Evolutionary conservation across 805 yeast genomes (phyloP), one percentile per base, ranked within the genome.

Genomic region (Saturnispora galanensis): DNA sequence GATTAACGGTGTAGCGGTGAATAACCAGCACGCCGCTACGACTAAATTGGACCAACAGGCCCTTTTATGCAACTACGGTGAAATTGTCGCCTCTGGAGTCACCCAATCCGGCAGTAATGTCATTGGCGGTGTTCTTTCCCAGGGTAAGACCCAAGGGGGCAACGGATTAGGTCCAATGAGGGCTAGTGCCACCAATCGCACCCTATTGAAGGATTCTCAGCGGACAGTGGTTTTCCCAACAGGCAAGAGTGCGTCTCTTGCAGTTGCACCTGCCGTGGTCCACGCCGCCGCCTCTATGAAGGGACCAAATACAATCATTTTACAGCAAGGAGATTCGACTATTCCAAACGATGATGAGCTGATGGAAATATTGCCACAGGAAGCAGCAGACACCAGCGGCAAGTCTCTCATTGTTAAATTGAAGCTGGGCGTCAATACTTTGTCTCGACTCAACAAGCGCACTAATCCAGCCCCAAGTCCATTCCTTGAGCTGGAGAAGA

Each of bases 151-250:
- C 12, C 32, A 33, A 13, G 32, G 30, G 17, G 75, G 75, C 10
- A 79, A 79, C 56, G 84, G 85, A 0, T 58, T 78, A 31, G 83
- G 80, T 0, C 81, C 85, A 3, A 66, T 74, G 18, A 70, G 71
- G 31, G 73, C 84, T 2, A 73, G 73, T 43, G 80, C 76, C 16
- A 70, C 75, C 12, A 73, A 78, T 13, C 71, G 73, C 53, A 72
- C 68, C 45, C 62, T 74, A 29, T 62, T 62, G 6, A 63, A 61
- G 41, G 63, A 72, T 47, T 66, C 45, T 26, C 48, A 46, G 37
- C 37, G 46, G 26, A 38, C 39, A n/a, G 26, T 43, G 38, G 41
- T 33, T 7, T 42, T 42, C 8, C 40, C 41, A 17, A 29, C 30
- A 17, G 38, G 16, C 34, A 34, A 31, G 16, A 17, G 30, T 32